Base-by-base conservation (phyloP, 768 basidiomycete genomes). In the Gloeostereum incarnatum region DNA sequence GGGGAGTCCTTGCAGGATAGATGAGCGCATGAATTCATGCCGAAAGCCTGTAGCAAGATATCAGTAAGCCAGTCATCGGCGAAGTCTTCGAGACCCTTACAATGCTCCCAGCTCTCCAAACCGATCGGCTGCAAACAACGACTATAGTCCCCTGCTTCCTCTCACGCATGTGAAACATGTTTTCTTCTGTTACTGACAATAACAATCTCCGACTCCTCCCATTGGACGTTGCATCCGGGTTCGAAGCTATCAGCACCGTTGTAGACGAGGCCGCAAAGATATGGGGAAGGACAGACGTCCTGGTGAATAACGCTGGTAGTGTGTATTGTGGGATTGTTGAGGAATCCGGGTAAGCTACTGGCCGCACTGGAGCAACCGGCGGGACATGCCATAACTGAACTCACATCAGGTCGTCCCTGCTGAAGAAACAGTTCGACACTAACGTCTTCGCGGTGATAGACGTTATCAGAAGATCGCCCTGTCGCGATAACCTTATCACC, bases 291-390 rank as follows among this genome's bases (percentile, higher is more conserved):
- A 66, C 80, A 41, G 75, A 80, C 44, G 69, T 81, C 1, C 48
- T 81, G 20, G 74, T 81, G 24, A 81, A 81, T 42, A 81, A 81
- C 44, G n/a, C n/a, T n/a, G n/a, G n/a, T n/a, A n/a, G n/a, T n/a
- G n/a, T n/a, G n/a, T n/a, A 45, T 77, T 74, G 75, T 71, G 46
- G 63, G 68, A 53, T 81, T 78, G 54, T 81, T 78, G 8, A 74
- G 29, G 2, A 78, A 44, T 6, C 63, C 61, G 2, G 64, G 62
- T 22, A 59, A 38, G 0, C 69, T 66, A 39, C 61, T 63, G 47
- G 73, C 80, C 17, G 78, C 80, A 45, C 81, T 81, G 42, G n/a
- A n/a, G n/a, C n/a, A n/a, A 81, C 81, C 24, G 81, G 74, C 20
- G 81, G 48, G 1, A 81, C 69, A 44, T 80, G 9, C 9, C n/a